These are phyloP conservation scores for Trebouxia gelatinosa DNA, from an alignment of 163 green algal genomes.

Conservation along the genomic window DNA sequence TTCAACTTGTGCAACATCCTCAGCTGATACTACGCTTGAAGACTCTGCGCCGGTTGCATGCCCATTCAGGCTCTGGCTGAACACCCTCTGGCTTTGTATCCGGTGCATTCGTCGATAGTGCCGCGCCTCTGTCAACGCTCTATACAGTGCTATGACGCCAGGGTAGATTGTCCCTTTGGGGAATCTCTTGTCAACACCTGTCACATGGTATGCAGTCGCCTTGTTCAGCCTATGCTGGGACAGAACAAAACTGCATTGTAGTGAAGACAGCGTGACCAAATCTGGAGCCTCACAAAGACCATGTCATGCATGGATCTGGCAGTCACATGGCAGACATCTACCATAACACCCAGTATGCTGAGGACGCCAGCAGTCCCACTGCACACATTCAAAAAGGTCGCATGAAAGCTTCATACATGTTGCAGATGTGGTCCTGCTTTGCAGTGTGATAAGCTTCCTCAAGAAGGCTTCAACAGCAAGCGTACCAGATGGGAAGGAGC, in stretches of 20 bases:
- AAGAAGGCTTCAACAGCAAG: no score
- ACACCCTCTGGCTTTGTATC: slow-evolving; percentile 21
- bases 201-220: no score
- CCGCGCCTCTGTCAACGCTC: slow-evolving; percentile 41
- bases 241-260: no score
- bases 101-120: slow-evolving; percentile 30
- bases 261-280: no score
- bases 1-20: slow-evolving; percentile 6
- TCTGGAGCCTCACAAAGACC: background rate
- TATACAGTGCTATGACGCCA: slow-evolving; percentile 52
- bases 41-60: background rate
- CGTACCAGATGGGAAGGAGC: slow-evolving; percentile 47
- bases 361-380: background rate
- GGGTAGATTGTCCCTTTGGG: slow-evolving; percentile 46
- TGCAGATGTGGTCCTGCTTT: no score
- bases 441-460: no score
- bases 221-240: no score
- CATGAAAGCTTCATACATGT: background rate
- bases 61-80: background rate
- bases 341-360: no score
- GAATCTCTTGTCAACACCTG: slow-evolving; percentile 30
- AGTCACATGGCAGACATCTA: no score
- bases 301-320: no score
- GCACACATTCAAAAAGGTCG: background rate
- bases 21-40: slow-evolving; percentile 6